A percentile compares a stretch with the other conserved stretches of the same genome.
Conservation (phyloP, 2,329 filamentous ascomycete species). For the Ophidiomyces ophidiicola region DNA sequence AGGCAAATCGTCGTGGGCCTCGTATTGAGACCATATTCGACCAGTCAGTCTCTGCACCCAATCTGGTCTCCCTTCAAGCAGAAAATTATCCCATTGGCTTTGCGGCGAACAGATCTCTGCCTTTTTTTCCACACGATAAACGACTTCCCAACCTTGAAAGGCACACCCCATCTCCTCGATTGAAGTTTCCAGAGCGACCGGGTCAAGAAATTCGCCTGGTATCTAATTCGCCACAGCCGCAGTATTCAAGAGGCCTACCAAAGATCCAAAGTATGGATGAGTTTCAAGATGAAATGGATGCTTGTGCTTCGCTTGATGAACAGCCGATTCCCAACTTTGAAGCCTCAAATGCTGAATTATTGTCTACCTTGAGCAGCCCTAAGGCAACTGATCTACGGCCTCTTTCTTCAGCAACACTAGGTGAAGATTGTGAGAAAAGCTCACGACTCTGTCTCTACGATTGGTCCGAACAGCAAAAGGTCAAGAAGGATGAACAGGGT, state of each 20-base stretch:
- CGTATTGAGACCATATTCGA: slow-evolving; percentile 54
- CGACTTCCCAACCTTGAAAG: not conserved
- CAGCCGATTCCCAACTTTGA: not conserved
- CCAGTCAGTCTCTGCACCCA: slow-evolving; percentile 5
- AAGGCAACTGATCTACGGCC: slow-evolving; percentile 2
- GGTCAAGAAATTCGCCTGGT: not conserved
- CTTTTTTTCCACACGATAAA: not conserved
- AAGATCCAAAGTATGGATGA: not conserved
- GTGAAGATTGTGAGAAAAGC: slow-evolving; percentile 8
- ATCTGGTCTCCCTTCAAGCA: slow-evolving; percentile 2
- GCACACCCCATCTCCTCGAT: not conserved
- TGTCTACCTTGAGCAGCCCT: not conserved
- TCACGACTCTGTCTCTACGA: slow-evolving; percentile 39
- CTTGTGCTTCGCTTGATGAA: not conserved
- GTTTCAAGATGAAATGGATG: not conserved
- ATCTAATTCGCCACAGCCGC: not conserved
- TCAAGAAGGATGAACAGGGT: slow-evolving; percentile 42
- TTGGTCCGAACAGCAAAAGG: slow-evolving; percentile 49
- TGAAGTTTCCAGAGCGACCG: not conserved
- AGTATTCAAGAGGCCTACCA: not conserved
- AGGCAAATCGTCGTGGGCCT: slow-evolving; percentile 42
- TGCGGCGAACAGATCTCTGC: not conserved
- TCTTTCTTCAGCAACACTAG: slow-evolving; percentile 10
- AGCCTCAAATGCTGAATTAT: not conserved
- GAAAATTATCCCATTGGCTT: not conserved